Base-by-base conservation (phyloP, 164 flowering plant species). In the Piper longum region DNA sequence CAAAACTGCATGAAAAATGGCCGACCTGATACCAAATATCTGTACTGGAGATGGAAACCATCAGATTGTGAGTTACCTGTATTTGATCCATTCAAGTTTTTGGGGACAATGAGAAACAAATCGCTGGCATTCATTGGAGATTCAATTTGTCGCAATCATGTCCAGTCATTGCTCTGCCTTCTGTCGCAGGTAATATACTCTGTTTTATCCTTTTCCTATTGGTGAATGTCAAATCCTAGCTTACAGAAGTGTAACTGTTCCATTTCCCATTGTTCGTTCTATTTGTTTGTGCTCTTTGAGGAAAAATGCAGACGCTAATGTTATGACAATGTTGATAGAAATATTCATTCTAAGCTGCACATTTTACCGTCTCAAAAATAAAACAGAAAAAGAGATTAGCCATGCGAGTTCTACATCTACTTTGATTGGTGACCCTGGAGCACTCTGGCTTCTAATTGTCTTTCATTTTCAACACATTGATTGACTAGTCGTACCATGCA, bases 1-100 rank as follows among this genome's bases (percentile, higher is more conserved):
- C 99, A 93, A 80, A 88, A 93, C 68, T 93, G 99, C 71, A 88
- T 90, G 87, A 82, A 48, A 60, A 93, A 93, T 75, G 99, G 99
- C 61, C 76, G 99, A 36, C 88, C 96, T 4, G 99, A 93, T 75
- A 56, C 83, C 5, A 87, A 70, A 6, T 93, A 85, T 75, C 84
- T 93, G 12, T 80, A 80, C 63, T 93, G 99, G 99, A 82, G 80
- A 70, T 93, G 99, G 99, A 80, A 67, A 14, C 97, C 99, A 3
- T 66, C 71, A 56, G 78, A 72, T 41, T 93, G 99, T 42, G 77
- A 81, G 54, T 66, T 93, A 57, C 92, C 86, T 5, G 74, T 54
- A 48, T 82, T 93, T 62, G 72, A 85, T 78, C 72, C 89, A 6
- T 18, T 58, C 64, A 83, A 56, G 44, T 93, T 93, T 79, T 87